Evolutionary conservation across 2,329 filamentous ascomycete genomes (phyloP), one percentile per base, ranked within the genome.

Genomic region (Plectosphaerella sp.): DNA sequence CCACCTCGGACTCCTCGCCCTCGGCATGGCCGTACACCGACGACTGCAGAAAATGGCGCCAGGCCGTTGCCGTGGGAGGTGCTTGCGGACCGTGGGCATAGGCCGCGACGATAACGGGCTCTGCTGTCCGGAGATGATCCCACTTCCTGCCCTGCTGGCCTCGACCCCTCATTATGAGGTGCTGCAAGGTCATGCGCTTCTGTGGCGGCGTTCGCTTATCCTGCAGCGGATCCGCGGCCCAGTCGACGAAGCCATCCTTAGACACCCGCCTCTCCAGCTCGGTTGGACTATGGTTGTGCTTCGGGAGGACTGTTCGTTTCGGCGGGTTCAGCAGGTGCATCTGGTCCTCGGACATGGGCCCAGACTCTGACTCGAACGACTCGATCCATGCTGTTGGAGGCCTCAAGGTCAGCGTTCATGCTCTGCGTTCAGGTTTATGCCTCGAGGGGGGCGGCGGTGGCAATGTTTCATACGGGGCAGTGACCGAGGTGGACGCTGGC

Each of bases 101-200:
- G 41, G 72, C 71, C 22, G 79, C 70, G 47, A 83, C 77, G 56
- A 84, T 82, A 56, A 84, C 79, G 4, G 81, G 80, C 54, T 84
- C 80, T 35, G 77, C 72, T 3, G 78, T 77, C 49, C 81, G 77
- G 49, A 84, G 64, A 59, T 84, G 79, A 59, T 84, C 81, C 80
- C 80, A 84, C 67, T 76, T 76, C 54, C 79, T 73, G 3, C 79
- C 79, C 46, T 64, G 75, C 64, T 65, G 74, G 74, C 45, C 78
- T 73, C 58, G 78, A 63, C 74, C 57, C 64, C 67, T 51, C 59
- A 67, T 69, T 49, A 82, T 71, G 20, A 81, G 65, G 49, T 72
- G 70, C 49, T 76, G 74, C 18, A 82, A 64, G 53, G 65, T 72
- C 20, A 63, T 62, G 39, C 64, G 65, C 6, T 63, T 58, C 35